Conservation (phyloP, 2,329 filamentous ascomycete species). For the Cercospora sp. region DNA sequence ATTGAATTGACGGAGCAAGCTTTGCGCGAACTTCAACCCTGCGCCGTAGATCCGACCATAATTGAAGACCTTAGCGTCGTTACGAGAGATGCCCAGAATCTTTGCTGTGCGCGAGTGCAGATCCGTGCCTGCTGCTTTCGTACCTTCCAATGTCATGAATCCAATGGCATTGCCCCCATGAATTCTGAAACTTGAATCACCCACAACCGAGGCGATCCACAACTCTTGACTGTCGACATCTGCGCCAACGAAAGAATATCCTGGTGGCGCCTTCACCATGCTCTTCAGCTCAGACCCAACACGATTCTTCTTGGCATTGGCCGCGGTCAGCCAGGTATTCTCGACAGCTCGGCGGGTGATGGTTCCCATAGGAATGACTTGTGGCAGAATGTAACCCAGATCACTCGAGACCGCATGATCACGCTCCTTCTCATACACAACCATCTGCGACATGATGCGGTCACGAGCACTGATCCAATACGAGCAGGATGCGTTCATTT, state of each 20-base stretch:
- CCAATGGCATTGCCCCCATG: constrained; percentile 97
- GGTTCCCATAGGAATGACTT: constrained; percentile 97
- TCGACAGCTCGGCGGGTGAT: constrained; percentile 92
- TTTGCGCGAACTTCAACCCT: constrained; percentile 87
- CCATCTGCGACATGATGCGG: constrained; percentile 91
- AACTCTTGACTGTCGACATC: constrained; percentile 97
- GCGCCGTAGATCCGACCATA: constrained; percentile 99
- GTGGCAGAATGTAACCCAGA: constrained; percentile 86
- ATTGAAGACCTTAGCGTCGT: constrained; percentile 97
- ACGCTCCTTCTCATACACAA: constrained; percentile 74
- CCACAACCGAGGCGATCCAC: constrained; percentile 95
- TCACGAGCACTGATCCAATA: constrained; percentile 98
- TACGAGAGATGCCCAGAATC: constrained; percentile 90
- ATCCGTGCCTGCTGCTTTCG: constrained; percentile 90
- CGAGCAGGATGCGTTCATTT: constrained; percentile 98
- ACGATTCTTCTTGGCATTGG: constrained; percentile 93
- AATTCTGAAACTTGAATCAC: constrained; percentile 89
- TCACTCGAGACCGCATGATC: constrained; percentile 34
- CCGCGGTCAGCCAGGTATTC: constrained; percentile 97
- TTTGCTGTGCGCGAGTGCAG: constrained; percentile 89
- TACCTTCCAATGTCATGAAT: constrained; percentile 98
- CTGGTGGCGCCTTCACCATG: constrained; percentile 88
- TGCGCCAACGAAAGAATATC: constrained; percentile 91
- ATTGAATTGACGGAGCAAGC: constrained; percentile 90
- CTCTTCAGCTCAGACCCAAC: constrained; percentile 96